Evolutionary conservation across 2,329 filamentous ascomycete genomes (phyloP).

Genomic region (Thielaviopsis ethacetica): DNA sequence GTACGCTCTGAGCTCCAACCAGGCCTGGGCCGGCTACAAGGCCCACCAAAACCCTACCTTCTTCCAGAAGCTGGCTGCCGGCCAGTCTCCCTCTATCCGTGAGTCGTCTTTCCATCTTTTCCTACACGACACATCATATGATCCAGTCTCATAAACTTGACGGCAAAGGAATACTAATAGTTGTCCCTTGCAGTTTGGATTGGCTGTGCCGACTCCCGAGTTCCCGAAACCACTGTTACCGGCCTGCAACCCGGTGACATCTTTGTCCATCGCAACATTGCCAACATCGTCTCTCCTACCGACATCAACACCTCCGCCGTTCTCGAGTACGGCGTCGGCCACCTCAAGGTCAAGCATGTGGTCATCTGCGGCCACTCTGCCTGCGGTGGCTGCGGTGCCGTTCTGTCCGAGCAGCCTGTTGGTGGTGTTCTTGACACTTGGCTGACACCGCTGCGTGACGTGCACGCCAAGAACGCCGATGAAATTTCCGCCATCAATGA

Average conservation of each 20-base stretch:
- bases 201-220: conserved; percentile 72
- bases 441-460: conserved; percentile 32
- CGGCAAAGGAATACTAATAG: neutral
- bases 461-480: conserved; percentile 29
- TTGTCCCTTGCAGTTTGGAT: conserved; percentile 48
- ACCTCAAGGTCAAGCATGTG: conserved; percentile 56
- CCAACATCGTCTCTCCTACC: conserved; percentile 59
- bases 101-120: conserved; percentile 17
- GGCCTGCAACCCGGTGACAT: conserved; percentile 68
- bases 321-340: conserved; percentile 61
- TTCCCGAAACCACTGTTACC: conserved; percentile 68
- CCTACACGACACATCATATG: neutral
- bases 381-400: conserved; percentile 51
- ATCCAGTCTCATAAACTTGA: neutral
- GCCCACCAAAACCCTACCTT: conserved; percentile 50
- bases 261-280: conserved; percentile 83
- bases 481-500: conserved; percentile 40
- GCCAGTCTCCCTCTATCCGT: conserved; percentile 50
- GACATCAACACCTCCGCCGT: conserved; percentile 63
- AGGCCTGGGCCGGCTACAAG: conserved; percentile 52
- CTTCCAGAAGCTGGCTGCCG: conserved; percentile 49
- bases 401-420: conserved; percentile 29
- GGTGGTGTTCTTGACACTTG: conserved; percentile 40
- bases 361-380: conserved; percentile 53
- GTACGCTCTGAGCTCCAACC: conserved; percentile 50